A percentile compares a stretch with the other conserved stretches of the same genome.
Conservation (phyloP, 1,284 basidiomycete species). For the Thelephora terrestris region DNA sequence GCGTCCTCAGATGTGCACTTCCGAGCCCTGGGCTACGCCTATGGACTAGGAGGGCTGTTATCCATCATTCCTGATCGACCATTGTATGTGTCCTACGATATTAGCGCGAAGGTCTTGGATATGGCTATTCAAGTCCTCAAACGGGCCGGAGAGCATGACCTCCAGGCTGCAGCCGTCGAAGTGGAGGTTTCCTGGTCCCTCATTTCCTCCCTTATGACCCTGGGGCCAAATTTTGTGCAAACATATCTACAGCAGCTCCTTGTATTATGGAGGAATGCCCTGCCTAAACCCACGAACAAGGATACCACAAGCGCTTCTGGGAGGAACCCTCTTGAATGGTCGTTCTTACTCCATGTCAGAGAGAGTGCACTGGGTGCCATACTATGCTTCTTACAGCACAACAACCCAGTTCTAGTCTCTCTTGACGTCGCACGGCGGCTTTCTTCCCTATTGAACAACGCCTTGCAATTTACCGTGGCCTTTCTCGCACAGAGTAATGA, state of each 20-base stretch:
- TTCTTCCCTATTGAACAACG: constrained; percentile 80
- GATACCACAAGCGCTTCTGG: constrained; percentile 55
- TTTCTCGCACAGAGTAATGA: constrained; percentile 42
- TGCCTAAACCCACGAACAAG: constrained; percentile 90
- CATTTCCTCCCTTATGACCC: constrained; percentile 83
- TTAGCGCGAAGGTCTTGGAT: constrained; percentile 85
- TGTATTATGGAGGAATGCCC: constrained; percentile 93
- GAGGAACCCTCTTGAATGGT: constrained; percentile 76
- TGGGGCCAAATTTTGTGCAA: constrained; percentile 90
- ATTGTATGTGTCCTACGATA: constrained; percentile 91
- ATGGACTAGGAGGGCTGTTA: constrained; percentile 82
- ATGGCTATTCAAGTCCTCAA: constrained; percentile 88
- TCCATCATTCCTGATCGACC: constrained; percentile 81
- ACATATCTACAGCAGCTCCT: constrained; percentile 88
- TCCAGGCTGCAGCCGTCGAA: constrained; percentile 74
- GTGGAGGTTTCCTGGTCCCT: constrained; percentile 94
- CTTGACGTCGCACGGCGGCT: constrained; percentile 87
- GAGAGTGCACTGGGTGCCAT: constrained; percentile 89
- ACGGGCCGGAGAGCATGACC: constrained; percentile 83
- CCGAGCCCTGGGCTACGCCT: constrained; percentile 79
- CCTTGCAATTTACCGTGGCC: constrained; percentile 79
- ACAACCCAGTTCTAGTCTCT: constrained; percentile 67
- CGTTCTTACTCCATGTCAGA: constrained; percentile 84
- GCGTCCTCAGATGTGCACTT: constrained; percentile 64
- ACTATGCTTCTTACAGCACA: constrained; percentile 80